Percentiles rank a stretch among this genome's conserved stretches.
These are phyloP conservation scores for Ampelomyces quisqualis DNA, from an alignment of 2,329 filamentous ascomycete species.

Conservation along the genomic window DNA sequence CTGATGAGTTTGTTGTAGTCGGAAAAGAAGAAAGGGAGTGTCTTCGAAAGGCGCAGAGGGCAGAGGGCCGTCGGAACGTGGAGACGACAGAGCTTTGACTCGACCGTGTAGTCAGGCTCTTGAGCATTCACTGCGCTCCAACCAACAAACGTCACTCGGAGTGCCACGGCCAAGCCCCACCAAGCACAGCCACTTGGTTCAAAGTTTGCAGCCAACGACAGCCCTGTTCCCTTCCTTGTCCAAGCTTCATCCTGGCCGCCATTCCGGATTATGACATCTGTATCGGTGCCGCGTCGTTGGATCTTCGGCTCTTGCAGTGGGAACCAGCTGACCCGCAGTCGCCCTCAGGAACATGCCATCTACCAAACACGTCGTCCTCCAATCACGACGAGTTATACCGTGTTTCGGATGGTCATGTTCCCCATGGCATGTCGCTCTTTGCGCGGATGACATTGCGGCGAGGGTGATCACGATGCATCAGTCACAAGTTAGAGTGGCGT, in stretches of 20 bases:
- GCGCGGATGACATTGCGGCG: constrained; percentile 10
- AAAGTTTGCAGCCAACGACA: constrained; percentile 12
- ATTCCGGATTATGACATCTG: constrained; percentile 12
- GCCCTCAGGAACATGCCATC: constrained; percentile 25
- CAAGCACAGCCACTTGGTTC: constrained; percentile 17
- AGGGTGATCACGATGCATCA: neutral
- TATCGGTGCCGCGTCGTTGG: constrained; percentile 16
- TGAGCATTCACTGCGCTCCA: constrained; percentile 13
- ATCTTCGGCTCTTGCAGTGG: constrained; percentile 39
- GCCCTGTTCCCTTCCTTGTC: constrained; percentile 5
- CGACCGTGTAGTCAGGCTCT: constrained; percentile 11
- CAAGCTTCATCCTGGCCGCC: constrained; percentile 16
- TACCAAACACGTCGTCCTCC: constrained; percentile 11
- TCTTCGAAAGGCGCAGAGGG: constrained; percentile 9
- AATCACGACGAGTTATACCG: constrained; percentile 14
- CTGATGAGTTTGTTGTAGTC: neutral
- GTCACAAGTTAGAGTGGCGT: no score
- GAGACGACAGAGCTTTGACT: constrained; percentile 11
- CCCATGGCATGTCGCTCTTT: constrained; percentile 18
- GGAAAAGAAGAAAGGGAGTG: constrained; percentile 6
- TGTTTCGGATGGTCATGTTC: constrained; percentile 18
- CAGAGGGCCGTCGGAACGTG: constrained; percentile 9
- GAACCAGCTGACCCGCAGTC: constrained; percentile 30
- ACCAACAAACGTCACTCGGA: constrained; percentile 5
- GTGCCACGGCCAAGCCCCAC: constrained; percentile 3